Base-by-base conservation (phyloP, 2,329 filamentous ascomycete species). In the Neofusicoccum umdonicola region DNA sequence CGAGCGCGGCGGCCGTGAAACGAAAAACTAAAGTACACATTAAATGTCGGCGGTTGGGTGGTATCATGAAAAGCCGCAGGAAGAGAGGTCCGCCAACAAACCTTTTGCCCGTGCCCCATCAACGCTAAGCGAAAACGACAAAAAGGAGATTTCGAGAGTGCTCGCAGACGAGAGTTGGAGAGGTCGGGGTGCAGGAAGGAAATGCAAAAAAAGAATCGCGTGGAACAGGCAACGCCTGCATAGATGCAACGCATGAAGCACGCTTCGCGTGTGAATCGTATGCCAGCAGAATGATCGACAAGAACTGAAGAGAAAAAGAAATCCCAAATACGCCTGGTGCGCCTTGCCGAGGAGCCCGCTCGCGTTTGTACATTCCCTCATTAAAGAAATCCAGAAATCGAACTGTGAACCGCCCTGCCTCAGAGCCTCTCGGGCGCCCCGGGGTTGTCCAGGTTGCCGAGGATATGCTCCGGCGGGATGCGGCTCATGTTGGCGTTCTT, bases 401-500 rank as follows among this genome's bases (percentile, higher is more conserved):
- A 70, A 74, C 68, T 17, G n/a, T 48, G 12, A 37, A 9, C 15
- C 22, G 37, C 47, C 22, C 17, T 11, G n/a, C n/a, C 63, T 62
- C 48, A 65, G 39, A 77, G 74, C 34, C 71, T 71, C 34, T 74
- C 74, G n/a, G 74, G 69, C 60, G 71, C 73, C 31, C 73, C 74
- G 9, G 69, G 69, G 11, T 60, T 60, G 15, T 64, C 54, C 48
- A 78, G 68, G 3, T 73, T 76, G 17, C 75, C 73, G 62, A 78
- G 76, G 6, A 78, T 68, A 52, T 77, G 73, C 67, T 80, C 78
- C 1, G 83, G 83, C n/a, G 83, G 83, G 48, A 85, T 76, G 58
- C 83, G 78, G 62, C 75, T 76, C 67, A 85, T 76, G 66, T 84
- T 84, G 67, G 75, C 77, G 62, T 77, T 76, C 67, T 80, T 79